These are phyloP conservation scores for Hydnum rufescens DNA, from an alignment of 768 basidiomycete species.

Conservation along the genomic window DNA sequence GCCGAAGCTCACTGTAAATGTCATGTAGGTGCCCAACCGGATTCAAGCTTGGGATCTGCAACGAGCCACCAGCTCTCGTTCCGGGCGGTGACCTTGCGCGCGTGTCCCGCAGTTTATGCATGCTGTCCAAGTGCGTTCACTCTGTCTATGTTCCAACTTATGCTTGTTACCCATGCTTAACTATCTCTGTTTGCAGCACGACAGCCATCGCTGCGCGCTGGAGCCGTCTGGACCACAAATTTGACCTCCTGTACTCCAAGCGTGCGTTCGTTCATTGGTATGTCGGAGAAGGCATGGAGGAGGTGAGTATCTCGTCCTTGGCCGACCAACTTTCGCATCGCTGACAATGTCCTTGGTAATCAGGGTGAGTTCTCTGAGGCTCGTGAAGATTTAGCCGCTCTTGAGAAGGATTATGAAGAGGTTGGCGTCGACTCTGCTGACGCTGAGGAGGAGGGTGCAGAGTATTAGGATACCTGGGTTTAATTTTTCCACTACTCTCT, in stretches of 20 bases:
- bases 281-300: constrained; percentile 99
- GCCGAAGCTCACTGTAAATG: neutral
- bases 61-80: constrained; percentile 80
- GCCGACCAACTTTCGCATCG: no score
- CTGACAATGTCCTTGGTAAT: constrained; percentile 9
- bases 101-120: constrained; percentile 85
- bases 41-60: constrained; percentile 80
- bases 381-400: constrained; percentile 90
- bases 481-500: neutral
- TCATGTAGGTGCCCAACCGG: neutral
- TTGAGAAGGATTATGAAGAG: constrained; percentile 92
- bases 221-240: constrained; percentile 93
- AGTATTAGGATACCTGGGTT: constrained; percentile 4
- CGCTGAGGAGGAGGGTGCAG: constrained; percentile 13
- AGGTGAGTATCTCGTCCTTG: constrained; percentile 16
- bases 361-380: constrained; percentile 92
- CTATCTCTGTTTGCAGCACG: constrained; percentile 32
- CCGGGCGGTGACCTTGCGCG: constrained; percentile 93
- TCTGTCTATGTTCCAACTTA: no score
- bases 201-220: constrained; percentile 89
- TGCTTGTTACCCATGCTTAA: neutral
- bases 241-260: constrained; percentile 94
- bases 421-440: constrained; percentile 27
- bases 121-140: constrained; percentile 71
- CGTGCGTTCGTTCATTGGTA: constrained; percentile 89